Base-by-base conservation (phyloP, 495 filamentous ascomycete species). In the Penicillium steckii region DNA sequence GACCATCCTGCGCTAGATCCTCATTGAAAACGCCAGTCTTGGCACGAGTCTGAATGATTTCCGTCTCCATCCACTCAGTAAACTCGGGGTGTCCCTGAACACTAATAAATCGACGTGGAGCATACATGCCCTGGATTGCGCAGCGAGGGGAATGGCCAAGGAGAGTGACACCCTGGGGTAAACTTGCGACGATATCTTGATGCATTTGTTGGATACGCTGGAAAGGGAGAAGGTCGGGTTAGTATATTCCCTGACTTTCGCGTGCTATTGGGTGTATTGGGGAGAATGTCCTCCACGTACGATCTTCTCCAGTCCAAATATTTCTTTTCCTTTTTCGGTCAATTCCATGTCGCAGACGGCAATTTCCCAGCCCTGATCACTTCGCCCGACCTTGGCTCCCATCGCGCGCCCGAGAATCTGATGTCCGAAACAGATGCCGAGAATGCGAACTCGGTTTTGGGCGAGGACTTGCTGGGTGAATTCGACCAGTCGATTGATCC, bases 71-170 rank as follows among this genome's bases (percentile, higher is more conserved):
- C 29, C 86, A 82, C 44, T 73, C 76, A 3, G 77, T 89, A 62
- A 94, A 96, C 68, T 97, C 93, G 6, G 93, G 93, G 64, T 97
- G 93, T 4, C 91, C 92, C 66, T 97, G 92, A 3, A 96, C 83
- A 0, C 89, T 87, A 26, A 97, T 84, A 53, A 88, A 73, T 6
- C 76, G 72, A 12, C 74, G 71, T 17, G 84, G 80, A 8, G 76
- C 59, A 63, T 94, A 86, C 83, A 96, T 91, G 48, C 87, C 89
- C 62, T 97, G 93, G 21, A 93, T 82, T 3, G 72, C 66, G 61
- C 92, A 96, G 6, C 71, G 65, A 8, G 77, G 73, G 1, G 88
- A 89, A 13, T 77, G 77, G 5, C 86, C 91, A 0, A 97, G 78
- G 5, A 74, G 58, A 32, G 85, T 73, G 12, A 85, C 82, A 23